These are phyloP conservation scores for Didymella segeticola DNA, from an alignment of 2,329 filamentous ascomycete species.

Conservation along the genomic window DNA sequence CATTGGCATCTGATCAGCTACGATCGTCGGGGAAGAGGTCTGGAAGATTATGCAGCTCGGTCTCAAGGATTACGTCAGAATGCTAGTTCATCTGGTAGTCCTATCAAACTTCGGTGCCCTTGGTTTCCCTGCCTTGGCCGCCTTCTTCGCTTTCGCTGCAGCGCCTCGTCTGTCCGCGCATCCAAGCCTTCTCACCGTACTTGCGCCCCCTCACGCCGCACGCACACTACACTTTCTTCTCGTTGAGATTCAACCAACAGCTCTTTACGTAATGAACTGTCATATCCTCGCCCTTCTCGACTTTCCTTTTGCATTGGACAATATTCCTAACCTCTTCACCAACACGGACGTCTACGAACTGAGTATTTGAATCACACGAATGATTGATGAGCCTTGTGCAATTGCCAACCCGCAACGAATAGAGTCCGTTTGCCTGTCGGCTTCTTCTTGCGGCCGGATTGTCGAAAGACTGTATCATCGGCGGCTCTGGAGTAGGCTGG, in stretches of 20 bases:
- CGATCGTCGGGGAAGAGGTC: too few species aligned
- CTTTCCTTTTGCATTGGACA: not conserved
- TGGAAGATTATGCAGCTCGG: too few species aligned
- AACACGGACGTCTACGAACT: not conserved
- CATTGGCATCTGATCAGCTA: slow-evolving; percentile 37
- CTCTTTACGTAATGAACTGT: not conserved
- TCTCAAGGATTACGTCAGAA: too few species aligned
- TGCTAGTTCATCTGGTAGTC: too few species aligned
- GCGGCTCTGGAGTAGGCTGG: too few species aligned
- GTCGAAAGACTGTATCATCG: too few species aligned
- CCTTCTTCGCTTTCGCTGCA: too few species aligned
- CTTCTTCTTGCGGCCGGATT: too few species aligned
- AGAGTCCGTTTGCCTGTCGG: too few species aligned
- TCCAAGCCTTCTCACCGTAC: not conserved
- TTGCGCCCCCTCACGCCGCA: not conserved
- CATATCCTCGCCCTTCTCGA: not conserved
- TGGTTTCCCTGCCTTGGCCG: too few species aligned
- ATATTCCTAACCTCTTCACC: not conserved
- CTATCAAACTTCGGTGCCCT: too few species aligned
- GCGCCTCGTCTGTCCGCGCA: too few species aligned
- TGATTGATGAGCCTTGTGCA: slow-evolving; percentile 3
- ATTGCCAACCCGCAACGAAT: not conserved
- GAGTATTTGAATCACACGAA: not conserved
- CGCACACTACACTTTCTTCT: not conserved
- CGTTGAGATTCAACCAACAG: not conserved